Evolutionary conservation across 73 alveolate species (phyloP), one percentile per base, ranked within the genome.

Genomic region (Symbiodinium natans): DNA sequence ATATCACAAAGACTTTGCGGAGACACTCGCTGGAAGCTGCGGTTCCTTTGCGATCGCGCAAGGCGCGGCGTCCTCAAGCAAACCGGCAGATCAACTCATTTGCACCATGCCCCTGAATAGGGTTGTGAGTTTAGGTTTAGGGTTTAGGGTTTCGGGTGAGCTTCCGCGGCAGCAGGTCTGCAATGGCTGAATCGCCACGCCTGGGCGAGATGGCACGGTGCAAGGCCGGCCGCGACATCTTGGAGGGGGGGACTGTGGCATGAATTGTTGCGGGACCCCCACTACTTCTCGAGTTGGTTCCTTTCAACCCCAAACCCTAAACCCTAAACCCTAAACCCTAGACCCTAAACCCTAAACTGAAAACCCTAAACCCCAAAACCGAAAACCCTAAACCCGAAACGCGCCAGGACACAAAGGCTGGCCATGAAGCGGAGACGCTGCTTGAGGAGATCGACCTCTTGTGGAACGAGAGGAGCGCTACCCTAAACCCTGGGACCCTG

Each of bases 1-100:
- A 46, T 86, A 48, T 40, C 36, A 52, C 82, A 31, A 25, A 86
- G 56, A 29, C 93, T 86, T 13, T 86, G 93, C 33, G 93, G 93
- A 42, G 93, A 46, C 82, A 8, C 19, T 19, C 83, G 93, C 6
- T 86, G 93, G 93, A 86, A 86, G 52, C 82, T 86, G 29, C 82
- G 93, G 27, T 86, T 86, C 40, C 93, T 86, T 29, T 86, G 93
- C 71, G 10, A 48, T 10, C 93, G 82, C 2, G 71, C 83, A 40
- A 86, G 93, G 93, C 56, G 3, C 17, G 36, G 46, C 4, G 27
- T 15, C 2, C 68, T 13, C 33, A 33, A 15, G 52, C n/a, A n/a
- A n/a, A n/a, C n/a, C n/a, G n/a, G n/a, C n/a, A n/a, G n/a, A n/a
- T n/a, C n/a, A n/a, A n/a, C n/a, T n/a, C n/a, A n/a, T n/a, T n/a